Percentiles rank a stretch among this genome's conserved stretches.
Conservation (phyloP, 257 asterid genomes). For the Ophiorrhiza pumila region DNA sequence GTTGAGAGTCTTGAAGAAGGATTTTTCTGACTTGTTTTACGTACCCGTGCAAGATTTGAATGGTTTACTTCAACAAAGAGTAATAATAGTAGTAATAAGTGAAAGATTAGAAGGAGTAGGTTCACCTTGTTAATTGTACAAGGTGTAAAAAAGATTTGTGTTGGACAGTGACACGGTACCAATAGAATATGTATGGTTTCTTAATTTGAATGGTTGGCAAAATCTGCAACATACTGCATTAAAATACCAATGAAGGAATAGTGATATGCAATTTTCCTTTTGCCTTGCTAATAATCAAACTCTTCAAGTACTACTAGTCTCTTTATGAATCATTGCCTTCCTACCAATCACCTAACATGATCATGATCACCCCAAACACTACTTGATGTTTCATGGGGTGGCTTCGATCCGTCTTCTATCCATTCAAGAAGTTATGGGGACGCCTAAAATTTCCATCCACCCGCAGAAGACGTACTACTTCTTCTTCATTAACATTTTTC, state of each 20-base stretch:
- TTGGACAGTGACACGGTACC: slow-evolving; percentile 17
- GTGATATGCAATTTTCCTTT: slow-evolving; percentile 4
- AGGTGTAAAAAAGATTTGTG: slow-evolving; percentile 7
- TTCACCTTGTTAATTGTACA: slow-evolving; percentile 7
- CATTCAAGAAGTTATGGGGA: slow-evolving; percentile 51
- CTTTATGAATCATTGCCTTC: slow-evolving; percentile 20
- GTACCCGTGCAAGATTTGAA: neutral
- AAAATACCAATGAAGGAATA: neutral
- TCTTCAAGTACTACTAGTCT: neutral
- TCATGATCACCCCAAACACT: neutral
- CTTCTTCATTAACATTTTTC: no score
- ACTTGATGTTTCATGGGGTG: slow-evolving; percentile 41
- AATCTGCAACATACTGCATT: slow-evolving; percentile 1
- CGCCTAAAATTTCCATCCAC: slow-evolving; percentile 25
- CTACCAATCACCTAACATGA: slow-evolving; percentile 23
- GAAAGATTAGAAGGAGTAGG: no score
- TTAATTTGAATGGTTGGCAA: slow-evolving; percentile 11
- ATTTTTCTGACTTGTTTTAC: neutral
- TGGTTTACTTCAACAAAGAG: no score
- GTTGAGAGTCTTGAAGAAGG: slow-evolving; percentile 4
- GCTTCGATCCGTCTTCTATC: slow-evolving; percentile 46
- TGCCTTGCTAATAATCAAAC: neutral
- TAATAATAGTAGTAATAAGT: no score
- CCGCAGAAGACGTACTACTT: slow-evolving; percentile 30
- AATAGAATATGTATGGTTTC: neutral